Evolutionary conservation across 371 early-diverging fungal species (phyloP), one percentile per base, ranked within the genome.

Genomic region (Actinomortierella wolfii): DNA sequence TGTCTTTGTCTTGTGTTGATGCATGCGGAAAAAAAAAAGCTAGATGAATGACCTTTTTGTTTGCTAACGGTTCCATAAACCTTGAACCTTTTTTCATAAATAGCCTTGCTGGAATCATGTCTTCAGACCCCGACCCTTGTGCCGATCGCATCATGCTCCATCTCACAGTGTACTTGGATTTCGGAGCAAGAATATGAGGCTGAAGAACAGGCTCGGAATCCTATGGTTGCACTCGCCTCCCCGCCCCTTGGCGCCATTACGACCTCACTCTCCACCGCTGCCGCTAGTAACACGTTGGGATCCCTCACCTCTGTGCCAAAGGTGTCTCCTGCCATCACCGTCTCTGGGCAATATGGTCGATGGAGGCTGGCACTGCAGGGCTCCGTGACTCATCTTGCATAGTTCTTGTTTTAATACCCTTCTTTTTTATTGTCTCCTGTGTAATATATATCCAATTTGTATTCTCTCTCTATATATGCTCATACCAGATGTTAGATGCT

Each of bases 91-190:
- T 6, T 20, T 17, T 39, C n/a, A 5, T 34, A 34, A 20, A 18
- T 56, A 69, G 74, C 74, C 8, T 28, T 73, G 20, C 25, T 73
- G 25, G 74, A 73, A 28, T 62, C 57, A 0, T 73, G 74, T 49
- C 28, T 73, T 17, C 67, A 73, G 54, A 61, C 54, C 8, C 74
- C 74, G 0, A 52, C 56, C 2, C 60, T 73, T 2, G 67, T 73
- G 3, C 74, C 74, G 13, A 63, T 73, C 2, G 63, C 63, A 23
- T 59, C 61, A 28, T 59, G 67, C 54, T 73, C 74, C 18, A 73
- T 73, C 57, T 63, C 74, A 2, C 74, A 67, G 23, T 73, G 74
- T 28, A 62, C 56, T 6, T 73, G 74, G 74, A 73, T 57, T 0
- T 56, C 62, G 34, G 34, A 34, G 11, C 4, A 34, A 11, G 34